Conservation (phyloP, 1,284 basidiomycete species). For the Moniliophthora roreri region DNA sequence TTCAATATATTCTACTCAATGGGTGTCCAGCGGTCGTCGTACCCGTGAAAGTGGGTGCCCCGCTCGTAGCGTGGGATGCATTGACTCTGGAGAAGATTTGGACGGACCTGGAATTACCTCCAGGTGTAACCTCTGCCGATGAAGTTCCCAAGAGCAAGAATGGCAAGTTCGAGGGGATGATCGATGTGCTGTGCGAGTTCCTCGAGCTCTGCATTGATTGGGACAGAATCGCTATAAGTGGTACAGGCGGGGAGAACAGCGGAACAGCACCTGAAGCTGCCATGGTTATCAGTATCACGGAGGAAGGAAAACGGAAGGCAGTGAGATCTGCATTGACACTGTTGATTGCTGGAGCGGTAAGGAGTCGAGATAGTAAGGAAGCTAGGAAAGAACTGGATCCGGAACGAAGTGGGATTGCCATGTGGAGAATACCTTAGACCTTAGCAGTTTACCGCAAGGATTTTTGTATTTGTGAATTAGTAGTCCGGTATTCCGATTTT, state of each 20-base stretch:
- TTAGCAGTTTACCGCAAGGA: no score
- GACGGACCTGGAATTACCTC: conserved; percentile 45
- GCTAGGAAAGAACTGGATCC: conserved; percentile 57
- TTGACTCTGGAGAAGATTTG: conserved; percentile 59
- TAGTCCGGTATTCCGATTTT: no score
- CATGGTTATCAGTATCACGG: no score
- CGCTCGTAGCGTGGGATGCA: conserved; percentile 61
- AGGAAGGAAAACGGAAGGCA: conserved; percentile 19
- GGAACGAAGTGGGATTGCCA: conserved; percentile 56
- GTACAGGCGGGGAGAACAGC: conserved; percentile 15
- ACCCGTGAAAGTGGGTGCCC: conserved; percentile 57
- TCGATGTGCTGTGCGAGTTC: conserved; percentile 56
- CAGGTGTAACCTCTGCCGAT: conserved; percentile 11
- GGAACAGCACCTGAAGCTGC: not conserved
- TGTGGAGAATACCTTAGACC: conserved; percentile 61
- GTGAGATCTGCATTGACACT: conserved; percentile 45
- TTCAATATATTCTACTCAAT: conserved; percentile 60
- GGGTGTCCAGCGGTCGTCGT: conserved; percentile 61
- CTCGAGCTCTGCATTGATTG: conserved; percentile 63
- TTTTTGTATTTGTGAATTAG: no score
- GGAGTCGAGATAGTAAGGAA: conserved; percentile 52
- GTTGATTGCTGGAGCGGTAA: conserved; percentile 53
- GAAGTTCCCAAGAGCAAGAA: conserved; percentile 31
- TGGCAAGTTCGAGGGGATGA: conserved; percentile 50
- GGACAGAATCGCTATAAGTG: conserved; percentile 43